Percentiles rank a stretch among this genome's conserved stretches.
These are phyloP conservation scores for Dactylella cylindrospora DNA, from an alignment of 2,329 filamentous ascomycete species.

Conservation along the genomic window DNA sequence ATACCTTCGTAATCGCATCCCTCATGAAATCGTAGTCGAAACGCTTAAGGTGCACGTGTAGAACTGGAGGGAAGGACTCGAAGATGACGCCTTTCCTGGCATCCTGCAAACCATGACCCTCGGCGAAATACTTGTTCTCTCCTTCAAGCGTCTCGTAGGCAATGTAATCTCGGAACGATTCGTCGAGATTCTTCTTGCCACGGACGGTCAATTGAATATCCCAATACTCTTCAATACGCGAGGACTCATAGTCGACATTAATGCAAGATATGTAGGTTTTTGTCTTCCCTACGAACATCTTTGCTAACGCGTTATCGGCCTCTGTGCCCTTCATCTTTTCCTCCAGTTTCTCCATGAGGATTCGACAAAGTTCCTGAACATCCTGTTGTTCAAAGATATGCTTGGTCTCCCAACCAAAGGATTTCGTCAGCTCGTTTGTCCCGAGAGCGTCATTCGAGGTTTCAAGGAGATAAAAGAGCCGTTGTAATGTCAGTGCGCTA, in stretches of 20 bases:
- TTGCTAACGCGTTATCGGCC: conserved; percentile 81
- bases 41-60: conserved; percentile 92
- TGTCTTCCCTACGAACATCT: conserved; percentile 94
- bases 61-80: conserved; percentile 86
- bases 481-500: conserved; percentile 89
- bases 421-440: conserved; percentile 90
- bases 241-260: conserved; percentile 96
- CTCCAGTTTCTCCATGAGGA: conserved; percentile 96
- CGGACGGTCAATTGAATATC: conserved; percentile 96
- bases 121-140: conserved; percentile 96
- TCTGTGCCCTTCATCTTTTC: conserved; percentile 97
- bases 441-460: conserved; percentile 80
- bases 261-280: conserved; percentile 99
- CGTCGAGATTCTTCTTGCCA: conserved; percentile 86
- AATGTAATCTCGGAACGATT: conserved; percentile 95
- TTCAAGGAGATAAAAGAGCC: conserved; percentile 92
- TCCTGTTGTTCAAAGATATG: conserved; percentile 99
- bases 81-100: conserved; percentile 98
- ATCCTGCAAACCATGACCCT: conserved; percentile 88
- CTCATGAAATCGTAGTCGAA: conserved; percentile 97
- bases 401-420: conserved; percentile 96
- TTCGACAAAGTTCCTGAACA: conserved; percentile 92
- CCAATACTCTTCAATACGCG: conserved; percentile 95
- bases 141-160: conserved; percentile 95
- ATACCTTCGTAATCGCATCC: conserved; percentile 90